Percentiles rank a stretch among this genome's conserved stretches.
These are phyloP conservation scores for Schoenoplectus tabernaemontani DNA, from an alignment of 202 grass and related monocot genomes.

Conservation along the genomic window DNA sequence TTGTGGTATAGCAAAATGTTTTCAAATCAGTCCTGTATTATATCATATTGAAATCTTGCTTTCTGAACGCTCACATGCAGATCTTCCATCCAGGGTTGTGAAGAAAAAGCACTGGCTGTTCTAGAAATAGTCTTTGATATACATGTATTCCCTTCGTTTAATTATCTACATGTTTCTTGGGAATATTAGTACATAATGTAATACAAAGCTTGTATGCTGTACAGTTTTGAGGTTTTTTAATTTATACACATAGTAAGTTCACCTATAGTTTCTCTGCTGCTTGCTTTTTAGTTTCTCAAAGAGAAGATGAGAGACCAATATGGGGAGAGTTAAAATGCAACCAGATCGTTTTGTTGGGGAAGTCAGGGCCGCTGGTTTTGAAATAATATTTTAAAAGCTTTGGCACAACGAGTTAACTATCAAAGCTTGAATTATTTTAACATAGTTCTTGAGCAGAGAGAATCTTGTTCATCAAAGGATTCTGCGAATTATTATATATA, in stretches of 20 bases:
- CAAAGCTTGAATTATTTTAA: too few relatives aligned
- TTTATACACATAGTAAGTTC: neutral
- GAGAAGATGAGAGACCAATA: neutral
- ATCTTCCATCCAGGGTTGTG: conserved; percentile 54
- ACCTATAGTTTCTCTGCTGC: neutral
- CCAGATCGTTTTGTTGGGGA: neutral
- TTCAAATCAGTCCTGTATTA: neutral
- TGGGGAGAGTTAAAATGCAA: neutral
- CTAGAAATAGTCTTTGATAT: neutral
- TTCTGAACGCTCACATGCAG: conserved; percentile 35
- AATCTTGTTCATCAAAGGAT: too few relatives aligned
- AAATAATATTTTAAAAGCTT: too few relatives aligned
- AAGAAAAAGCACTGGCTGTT: conserved; percentile 91
- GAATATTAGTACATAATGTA: conserved; percentile 12
- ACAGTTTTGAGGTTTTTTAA: conserved; percentile 2
- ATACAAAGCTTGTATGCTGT: conserved; percentile 3
- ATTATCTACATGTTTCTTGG: conserved; percentile 1
- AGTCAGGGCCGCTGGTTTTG: neutral
- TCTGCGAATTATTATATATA: neutral
- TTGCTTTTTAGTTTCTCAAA: neutral
- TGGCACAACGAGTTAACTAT: too few relatives aligned
- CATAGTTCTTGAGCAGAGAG: too few relatives aligned
- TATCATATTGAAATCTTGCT: neutral
- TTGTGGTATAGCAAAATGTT: neutral
- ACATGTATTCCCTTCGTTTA: neutral